These are phyloP conservation scores for Yamadazyma philogaea DNA, from an alignment of 805 yeast genomes.

Conservation along the genomic window DNA sequence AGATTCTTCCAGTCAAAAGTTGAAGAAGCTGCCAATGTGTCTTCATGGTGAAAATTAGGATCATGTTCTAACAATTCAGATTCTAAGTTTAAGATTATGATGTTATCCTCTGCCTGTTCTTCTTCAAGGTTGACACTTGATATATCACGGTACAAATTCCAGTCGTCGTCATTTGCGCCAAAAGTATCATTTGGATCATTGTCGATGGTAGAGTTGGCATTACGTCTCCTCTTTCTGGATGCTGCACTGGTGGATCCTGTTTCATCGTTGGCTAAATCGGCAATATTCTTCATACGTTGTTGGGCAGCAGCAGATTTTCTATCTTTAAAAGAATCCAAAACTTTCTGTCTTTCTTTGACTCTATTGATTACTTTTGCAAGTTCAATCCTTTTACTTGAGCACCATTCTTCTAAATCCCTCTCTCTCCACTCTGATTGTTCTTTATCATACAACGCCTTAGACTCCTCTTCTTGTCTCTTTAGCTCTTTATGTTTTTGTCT, in stretches of 20 bases:
- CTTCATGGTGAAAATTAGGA: conserved; percentile 81
- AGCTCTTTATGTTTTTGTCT: conserved; percentile 78
- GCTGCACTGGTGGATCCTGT: conserved; percentile 46
- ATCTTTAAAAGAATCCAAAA: conserved; percentile 76
- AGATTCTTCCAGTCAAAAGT: conserved; percentile 80
- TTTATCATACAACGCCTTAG: conserved; percentile 54
- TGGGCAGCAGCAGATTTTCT: conserved; percentile 91
- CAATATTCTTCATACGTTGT: conserved; percentile 85
- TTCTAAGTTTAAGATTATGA: conserved; percentile 59
- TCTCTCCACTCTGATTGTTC: conserved; percentile 79
- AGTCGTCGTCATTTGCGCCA: conserved; percentile 94
- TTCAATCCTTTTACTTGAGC: conserved; percentile 60
- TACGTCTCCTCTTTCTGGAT: conserved; percentile 42
- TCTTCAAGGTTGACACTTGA: conserved; percentile 75
- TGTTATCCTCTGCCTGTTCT: conserved; percentile 70
- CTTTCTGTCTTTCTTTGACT: conserved; percentile 64
- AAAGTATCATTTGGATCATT: conserved; percentile 92
- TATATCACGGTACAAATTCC: conserved; percentile 87
- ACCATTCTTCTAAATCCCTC: conserved; percentile 75
- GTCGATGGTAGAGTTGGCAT: conserved; percentile 65
- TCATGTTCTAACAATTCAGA: conserved; percentile 76
- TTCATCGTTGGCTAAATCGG: conserved; percentile 78
- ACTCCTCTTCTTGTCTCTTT: conserved; percentile 62
- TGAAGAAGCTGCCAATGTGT: conserved; percentile 70
- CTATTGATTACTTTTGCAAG: conserved; percentile 57